A percentile compares a stretch with the other conserved stretches of the same genome.
Conservation (phyloP, 129 eudicot genomes). For the Sambucus nigra region DNA sequence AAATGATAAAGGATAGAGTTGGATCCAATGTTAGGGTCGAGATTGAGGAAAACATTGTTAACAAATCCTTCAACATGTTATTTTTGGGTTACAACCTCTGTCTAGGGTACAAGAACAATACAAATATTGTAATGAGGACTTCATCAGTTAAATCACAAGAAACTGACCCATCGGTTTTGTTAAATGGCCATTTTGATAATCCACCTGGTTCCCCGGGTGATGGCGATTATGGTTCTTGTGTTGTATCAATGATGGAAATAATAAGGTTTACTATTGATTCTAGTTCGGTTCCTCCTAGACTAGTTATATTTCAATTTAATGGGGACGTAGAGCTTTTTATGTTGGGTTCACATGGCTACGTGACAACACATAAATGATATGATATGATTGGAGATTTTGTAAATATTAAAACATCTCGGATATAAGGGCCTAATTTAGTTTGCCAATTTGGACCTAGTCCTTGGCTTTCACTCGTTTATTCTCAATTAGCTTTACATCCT, state of each 20-base stretch:
- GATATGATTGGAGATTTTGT: conserved; percentile 87
- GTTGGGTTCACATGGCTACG: conserved; percentile 99
- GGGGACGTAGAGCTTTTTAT: conserved; percentile 98
- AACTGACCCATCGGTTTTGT: conserved; percentile 70
- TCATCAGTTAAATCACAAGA: conserved; percentile 69
- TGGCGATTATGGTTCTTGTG: conserved; percentile 98
- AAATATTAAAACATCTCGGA: conserved; percentile 87
- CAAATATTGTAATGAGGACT: conserved; percentile 84
- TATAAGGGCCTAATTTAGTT: conserved; percentile 75
- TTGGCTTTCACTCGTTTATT: conserved; percentile 87
- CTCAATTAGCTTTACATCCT: conserved; percentile 84
- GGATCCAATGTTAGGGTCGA: conserved; percentile 77
- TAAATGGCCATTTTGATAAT: conserved; percentile 90
- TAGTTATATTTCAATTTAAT: conserved; percentile 83
- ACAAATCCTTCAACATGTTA: conserved; percentile 93
- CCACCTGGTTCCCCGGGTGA: conserved; percentile 97
- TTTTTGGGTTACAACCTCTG: conserved; percentile 89
- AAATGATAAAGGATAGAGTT: conserved; percentile 56
- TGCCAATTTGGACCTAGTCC: conserved; percentile 99
- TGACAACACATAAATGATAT: conserved; percentile 88
- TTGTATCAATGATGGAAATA: conserved; percentile 89
- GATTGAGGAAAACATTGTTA: conserved; percentile 71
- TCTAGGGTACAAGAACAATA: conserved; percentile 77
- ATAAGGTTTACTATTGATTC: conserved; percentile 85
- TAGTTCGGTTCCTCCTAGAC: conserved; percentile 79